Percentiles rank a stretch among this genome's conserved stretches.
Conservation (phyloP, 164 flowering plant genomes). For the Sextonia rubra region DNA sequence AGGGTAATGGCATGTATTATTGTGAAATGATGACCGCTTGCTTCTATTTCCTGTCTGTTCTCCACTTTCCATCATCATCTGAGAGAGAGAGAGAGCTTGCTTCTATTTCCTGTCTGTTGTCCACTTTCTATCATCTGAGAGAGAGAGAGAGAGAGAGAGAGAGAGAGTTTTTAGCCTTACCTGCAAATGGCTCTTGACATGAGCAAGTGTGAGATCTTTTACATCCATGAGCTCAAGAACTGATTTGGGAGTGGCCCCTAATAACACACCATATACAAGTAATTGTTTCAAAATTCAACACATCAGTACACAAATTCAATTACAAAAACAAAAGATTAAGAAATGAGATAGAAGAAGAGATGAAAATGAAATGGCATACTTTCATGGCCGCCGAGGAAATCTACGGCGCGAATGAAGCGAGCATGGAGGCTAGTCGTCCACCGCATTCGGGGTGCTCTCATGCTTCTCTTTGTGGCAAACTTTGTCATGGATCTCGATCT, state of each 20-base stretch:
- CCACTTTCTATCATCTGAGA: neutral
- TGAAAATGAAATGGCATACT: conserved; percentile 26
- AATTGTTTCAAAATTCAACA: neutral
- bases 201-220: conserved; percentile 74
- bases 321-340: neutral
- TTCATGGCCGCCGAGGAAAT: conserved; percentile 80
- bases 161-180: conserved; percentile 20
- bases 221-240: conserved; percentile 83
- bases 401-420: conserved; percentile 71
- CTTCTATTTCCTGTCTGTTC: neutral
- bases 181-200: conserved; percentile 79
- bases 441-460: conserved; percentile 73
- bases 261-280: neutral
- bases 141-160: neutral
- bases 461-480: conserved; percentile 46
- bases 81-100: neutral
- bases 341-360: neutral
- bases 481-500: conserved; percentile 55
- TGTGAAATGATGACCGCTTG: conserved; percentile 53
- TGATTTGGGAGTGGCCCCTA: conserved; percentile 79
- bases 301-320: neutral
- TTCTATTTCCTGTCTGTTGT: too few relatives aligned
- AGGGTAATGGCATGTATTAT: conserved; percentile 37
- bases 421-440: conserved; percentile 74
- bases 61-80: conserved; percentile 9